These are phyloP conservation scores for Serendipita indica DNA, from an alignment of 768 basidiomycete species.

Conservation along the genomic window DNA sequence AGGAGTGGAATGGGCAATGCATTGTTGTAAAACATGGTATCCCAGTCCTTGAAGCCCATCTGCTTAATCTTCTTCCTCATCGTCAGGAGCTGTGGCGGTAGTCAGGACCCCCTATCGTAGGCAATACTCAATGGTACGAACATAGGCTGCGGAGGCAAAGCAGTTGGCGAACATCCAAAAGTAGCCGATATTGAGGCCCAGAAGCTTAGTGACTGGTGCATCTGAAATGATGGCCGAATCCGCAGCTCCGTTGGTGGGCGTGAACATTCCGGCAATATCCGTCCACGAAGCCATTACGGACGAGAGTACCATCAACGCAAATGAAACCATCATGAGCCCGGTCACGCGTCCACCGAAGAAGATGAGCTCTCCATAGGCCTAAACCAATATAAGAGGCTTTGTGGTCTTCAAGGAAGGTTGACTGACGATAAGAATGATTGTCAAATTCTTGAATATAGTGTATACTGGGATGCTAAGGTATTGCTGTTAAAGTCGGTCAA, in stretches of 20 bases:
- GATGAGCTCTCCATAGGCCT: slow-evolving; percentile 95
- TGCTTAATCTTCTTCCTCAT: slow-evolving; percentile 95
- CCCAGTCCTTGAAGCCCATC: slow-evolving; percentile 96
- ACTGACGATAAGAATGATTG: slow-evolving; percentile 93
- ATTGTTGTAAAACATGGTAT: slow-evolving; percentile 99
- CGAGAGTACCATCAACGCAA: slow-evolving; percentile 87
- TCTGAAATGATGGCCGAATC: slow-evolving; percentile 21
- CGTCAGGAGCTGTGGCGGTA: slow-evolving; percentile 56
- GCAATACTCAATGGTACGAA: slow-evolving; percentile 26
- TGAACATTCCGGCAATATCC: slow-evolving; percentile 46
- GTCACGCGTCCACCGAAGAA: slow-evolving; percentile 93
- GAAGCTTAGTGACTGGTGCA: slow-evolving; percentile 33
- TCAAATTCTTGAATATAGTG: slow-evolving; percentile 98
- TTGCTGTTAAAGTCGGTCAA: slow-evolving; percentile 47
- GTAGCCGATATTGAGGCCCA: slow-evolving; percentile 65
- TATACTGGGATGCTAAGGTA: slow-evolving; percentile 92
- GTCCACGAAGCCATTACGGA: slow-evolving; percentile 95
- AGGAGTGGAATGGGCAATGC: slow-evolving; percentile 86
- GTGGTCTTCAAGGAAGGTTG: slow-evolving; percentile 2
- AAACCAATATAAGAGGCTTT: background rate
- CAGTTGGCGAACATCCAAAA: slow-evolving; percentile 96
- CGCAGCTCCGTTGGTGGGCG: slow-evolving; percentile 16
- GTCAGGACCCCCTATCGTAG: too few species aligned
- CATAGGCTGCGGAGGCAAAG: slow-evolving; percentile 77
- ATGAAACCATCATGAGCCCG: slow-evolving; percentile 72